Percentiles rank a stretch among this genome's conserved stretches.
phyloP scores from a whole-genome alignment of 1,284 basidiomycete species.

The Trametes versicolor region DNA sequence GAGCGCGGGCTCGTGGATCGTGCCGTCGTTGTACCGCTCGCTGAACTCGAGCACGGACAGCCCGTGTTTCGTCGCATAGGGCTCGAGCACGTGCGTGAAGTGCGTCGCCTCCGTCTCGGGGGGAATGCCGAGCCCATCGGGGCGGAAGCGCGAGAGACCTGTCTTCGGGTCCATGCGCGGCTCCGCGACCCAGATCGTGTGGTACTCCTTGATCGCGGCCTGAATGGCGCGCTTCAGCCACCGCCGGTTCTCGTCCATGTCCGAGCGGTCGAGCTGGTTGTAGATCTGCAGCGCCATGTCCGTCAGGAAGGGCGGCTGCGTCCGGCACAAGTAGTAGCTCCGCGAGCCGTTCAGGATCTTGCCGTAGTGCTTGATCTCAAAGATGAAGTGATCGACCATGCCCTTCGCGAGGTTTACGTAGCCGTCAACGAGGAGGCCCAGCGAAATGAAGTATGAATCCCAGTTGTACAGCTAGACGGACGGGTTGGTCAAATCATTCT shows the following conservation, averaged over 20 bases:
- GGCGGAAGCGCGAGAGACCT: slow-evolving; percentile 93
- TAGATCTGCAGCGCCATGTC: slow-evolving; percentile 99
- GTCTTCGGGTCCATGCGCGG: slow-evolving; percentile 94
- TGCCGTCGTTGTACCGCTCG: slow-evolving; percentile 92
- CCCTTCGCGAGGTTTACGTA: slow-evolving; percentile 94
- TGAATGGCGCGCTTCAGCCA: slow-evolving; percentile 97
- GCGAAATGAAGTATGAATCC: slow-evolving; percentile 95
- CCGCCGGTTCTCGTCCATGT: slow-evolving; percentile 82
- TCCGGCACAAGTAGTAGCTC: slow-evolving; percentile 93
- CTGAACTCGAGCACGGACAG: slow-evolving; percentile 98
- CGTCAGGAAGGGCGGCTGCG: slow-evolving; percentile 98
- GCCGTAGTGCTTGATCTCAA: slow-evolving; percentile 98
- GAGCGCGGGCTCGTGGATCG: slow-evolving; percentile 86
- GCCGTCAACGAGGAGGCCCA: slow-evolving; percentile 95
- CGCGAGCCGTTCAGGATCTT: slow-evolving; percentile 87
- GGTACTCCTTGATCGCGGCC: slow-evolving; percentile 98
- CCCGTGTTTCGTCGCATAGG: slow-evolving; percentile 92
- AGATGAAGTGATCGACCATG: slow-evolving; percentile 99
- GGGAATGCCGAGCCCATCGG: slow-evolving; percentile 95
- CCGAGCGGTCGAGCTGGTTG: slow-evolving; percentile 91
- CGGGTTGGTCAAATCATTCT: neutral
- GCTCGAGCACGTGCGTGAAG: slow-evolving; percentile 97
- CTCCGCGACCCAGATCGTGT: slow-evolving; percentile 95
- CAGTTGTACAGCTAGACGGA: slow-evolving; percentile 81
- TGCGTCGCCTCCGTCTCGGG: slow-evolving; percentile 99